Base-by-base conservation (phyloP, 768 basidiomycete genomes). In the Guyanaporus albipodus region DNA sequence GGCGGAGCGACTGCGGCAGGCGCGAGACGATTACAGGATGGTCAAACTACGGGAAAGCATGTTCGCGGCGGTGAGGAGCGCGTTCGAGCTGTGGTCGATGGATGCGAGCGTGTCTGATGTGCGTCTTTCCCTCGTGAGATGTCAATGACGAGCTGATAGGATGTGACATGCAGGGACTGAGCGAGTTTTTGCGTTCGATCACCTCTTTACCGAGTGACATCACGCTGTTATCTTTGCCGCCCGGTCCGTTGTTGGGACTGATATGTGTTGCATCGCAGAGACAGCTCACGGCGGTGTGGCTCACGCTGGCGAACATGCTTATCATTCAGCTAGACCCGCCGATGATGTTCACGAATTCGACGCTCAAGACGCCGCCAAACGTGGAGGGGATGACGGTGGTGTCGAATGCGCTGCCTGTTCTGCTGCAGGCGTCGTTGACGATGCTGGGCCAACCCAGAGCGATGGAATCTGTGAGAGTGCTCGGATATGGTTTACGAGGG, bases 261-360 rank as follows among this genome's bases (percentile, higher is more conserved):
- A 80, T 91, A 21, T 90, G 88, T 49, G 59, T 80, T 21, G 88
- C 89, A 0, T 74, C 80, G 2, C 80, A 83, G 55, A 72, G 82
- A 22, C 83, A 85, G 55, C 68, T 89, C 14, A 91, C 84, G 2
- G 87, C 82, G 1, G 77, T 88, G 1, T 97, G 92, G 94, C 74
- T 96, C 4, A 79, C 85, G 10, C 72, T 96, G 1, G 85, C 89
- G 2, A 78, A 80, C 15, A 90, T 91, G 54, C 74, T 96, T 21
- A 75, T 88, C 48, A 78, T 82, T 14, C 90, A 95, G 52, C 75
- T 97, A 35, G 84, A 91, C 50, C 87, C 91, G 3, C 85, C 89
- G 0, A 47, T 69, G 62, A 46, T 70, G 22, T 63, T 74, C 60
- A 31, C 50, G 15, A 57, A 50, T 6, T 57, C 65, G 36, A 69